These are phyloP conservation scores for Chalciporus pseudorubinellus DNA, from an alignment of 768 basidiomycete species.

Conservation along the genomic window DNA sequence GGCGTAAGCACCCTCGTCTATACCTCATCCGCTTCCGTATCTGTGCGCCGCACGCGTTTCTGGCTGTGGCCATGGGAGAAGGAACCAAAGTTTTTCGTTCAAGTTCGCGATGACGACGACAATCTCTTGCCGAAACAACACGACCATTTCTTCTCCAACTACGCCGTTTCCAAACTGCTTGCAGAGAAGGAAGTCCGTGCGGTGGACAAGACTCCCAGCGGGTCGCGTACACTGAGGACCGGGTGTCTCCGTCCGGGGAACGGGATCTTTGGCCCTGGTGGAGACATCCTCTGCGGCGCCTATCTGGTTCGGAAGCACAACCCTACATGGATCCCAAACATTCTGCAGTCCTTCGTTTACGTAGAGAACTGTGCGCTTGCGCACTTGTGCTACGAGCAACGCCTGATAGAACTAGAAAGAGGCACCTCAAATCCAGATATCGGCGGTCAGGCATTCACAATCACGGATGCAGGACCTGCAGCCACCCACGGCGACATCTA, in stretches of 20 bases:
- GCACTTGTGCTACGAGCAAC: constrained; percentile 70
- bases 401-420: constrained; percentile 54
- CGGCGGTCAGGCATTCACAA: constrained; percentile 66
- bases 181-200: constrained; percentile 52
- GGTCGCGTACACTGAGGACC: constrained; percentile 48
- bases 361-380: constrained; percentile 76
- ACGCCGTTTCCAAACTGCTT: constrained; percentile 61
- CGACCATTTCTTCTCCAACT: constrained; percentile 73
- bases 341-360: constrained; percentile 64
- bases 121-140: constrained; percentile 48
- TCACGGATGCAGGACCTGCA: constrained; percentile 65
- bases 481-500: constrained; percentile 65
- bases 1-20: constrained; percentile 62
- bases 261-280: constrained; percentile 71
- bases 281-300: constrained; percentile 64
- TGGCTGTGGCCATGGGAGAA: constrained; percentile 77
- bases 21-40: constrained; percentile 72
- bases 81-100: constrained; percentile 54
- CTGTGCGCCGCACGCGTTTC: constrained; percentile 55
- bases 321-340: constrained; percentile 58
- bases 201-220: constrained; percentile 36
- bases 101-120: constrained; percentile 65
- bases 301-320: constrained; percentile 60
- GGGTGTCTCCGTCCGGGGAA: constrained; percentile 80
- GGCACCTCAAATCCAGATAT: constrained; percentile 55